Evolutionary conservation across 73 alveolate genomes (phyloP), one percentile per base, ranked within the genome.

Genomic region (Stentor coeruleus): DNA sequence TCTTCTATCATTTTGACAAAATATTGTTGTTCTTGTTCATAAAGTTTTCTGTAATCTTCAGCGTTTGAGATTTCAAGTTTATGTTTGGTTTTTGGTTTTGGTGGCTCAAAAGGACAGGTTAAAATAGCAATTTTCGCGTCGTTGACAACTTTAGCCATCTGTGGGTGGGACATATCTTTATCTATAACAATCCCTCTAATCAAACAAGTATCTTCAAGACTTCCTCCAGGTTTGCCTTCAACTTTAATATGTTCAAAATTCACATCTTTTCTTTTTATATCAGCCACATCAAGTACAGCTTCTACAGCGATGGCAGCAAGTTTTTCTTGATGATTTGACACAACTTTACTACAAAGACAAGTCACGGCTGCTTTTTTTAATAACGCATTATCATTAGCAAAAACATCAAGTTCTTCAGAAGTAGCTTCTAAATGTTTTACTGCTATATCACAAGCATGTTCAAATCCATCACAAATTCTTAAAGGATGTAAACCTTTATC

Each of bases 331-430:
- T 58, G 86, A 87, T 89, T 93, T 90, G 91, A 90, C 77, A 95
- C 99, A 60, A 95, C 99, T 85, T 95, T 95, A n/a, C 98, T 93
- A 35, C 99, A 95, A 28, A 95, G 89, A 41, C 98, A 97, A 58
- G 99, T 95, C 76, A 87, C 92, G 15, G 99, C 99, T 74, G 98
- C 95, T 88, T 93, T 89, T 55, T 86, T 84, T 74, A 95, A 86
- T 39, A 55, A 55, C 82, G 38, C 36, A 14, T 77, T 55, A 14
- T 35, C 26, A 14, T 3, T 74, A n/a, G n/a, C n/a, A n/a, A n/a
- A n/a, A n/a, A n/a, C n/a, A n/a, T n/a, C n/a, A n/a, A n/a, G n/a
- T n/a, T n/a, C n/a, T n/a, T n/a, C n/a, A n/a, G n/a, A n/a, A n/a
- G n/a, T n/a, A n/a, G n/a, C n/a, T n/a, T n/a, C n/a, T n/a, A n/a